Evolutionary conservation across 2,329 filamentous ascomycete species (phyloP).

Genomic region (Aureobasidium sp.): DNA sequence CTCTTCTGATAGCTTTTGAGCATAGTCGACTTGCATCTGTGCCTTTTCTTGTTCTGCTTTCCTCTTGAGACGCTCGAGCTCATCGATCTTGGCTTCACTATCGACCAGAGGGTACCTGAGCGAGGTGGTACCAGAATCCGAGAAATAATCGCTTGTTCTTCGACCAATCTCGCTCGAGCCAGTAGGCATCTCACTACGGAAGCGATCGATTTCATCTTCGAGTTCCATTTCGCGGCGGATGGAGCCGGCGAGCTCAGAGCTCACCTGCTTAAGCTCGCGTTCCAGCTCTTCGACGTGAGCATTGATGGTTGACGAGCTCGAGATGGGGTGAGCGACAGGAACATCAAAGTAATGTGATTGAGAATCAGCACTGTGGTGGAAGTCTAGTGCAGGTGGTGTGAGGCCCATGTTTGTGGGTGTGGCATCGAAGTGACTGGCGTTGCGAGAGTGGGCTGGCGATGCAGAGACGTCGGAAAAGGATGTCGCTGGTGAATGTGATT

Average conservation of each 20-base stretch:
- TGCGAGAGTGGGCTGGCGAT: conserved; percentile 49
- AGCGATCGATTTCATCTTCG: conserved; percentile 82
- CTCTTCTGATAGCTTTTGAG: conserved; percentile 81
- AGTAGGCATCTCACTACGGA: conserved; percentile 67
- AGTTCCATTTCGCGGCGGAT: conserved; percentile 94
- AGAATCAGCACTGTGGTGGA: conserved; percentile 42
- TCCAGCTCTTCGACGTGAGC: conserved; percentile 80
- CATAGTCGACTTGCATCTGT: conserved; percentile 75
- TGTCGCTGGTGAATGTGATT: conserved; percentile 52
- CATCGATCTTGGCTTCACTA: conserved; percentile 51
- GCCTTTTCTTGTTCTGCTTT: conserved; percentile 88
- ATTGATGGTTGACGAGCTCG: conserved; percentile 36
- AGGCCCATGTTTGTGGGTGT: conserved; percentile 24
- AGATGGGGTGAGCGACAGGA: conserved; percentile 39
- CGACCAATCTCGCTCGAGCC: conserved; percentile 50
- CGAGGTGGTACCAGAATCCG: conserved; percentile 86
- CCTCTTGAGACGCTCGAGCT: conserved; percentile 76
- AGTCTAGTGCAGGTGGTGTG: conserved; percentile 45
- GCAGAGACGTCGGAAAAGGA: conserved; percentile 55
- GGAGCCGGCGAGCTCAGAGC: conserved; percentile 81
- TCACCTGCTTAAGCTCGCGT: conserved; percentile 88
- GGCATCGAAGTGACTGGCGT: conserved; percentile 30
- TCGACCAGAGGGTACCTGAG: conserved; percentile 65
- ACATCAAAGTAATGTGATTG: conserved; percentile 39
- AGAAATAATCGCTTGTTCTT: conserved; percentile 95